A percentile compares a stretch with the other conserved stretches of the same genome.
Conservation (phyloP, 2,329 filamentous ascomycete genomes). For the Nemania diffusa region DNA sequence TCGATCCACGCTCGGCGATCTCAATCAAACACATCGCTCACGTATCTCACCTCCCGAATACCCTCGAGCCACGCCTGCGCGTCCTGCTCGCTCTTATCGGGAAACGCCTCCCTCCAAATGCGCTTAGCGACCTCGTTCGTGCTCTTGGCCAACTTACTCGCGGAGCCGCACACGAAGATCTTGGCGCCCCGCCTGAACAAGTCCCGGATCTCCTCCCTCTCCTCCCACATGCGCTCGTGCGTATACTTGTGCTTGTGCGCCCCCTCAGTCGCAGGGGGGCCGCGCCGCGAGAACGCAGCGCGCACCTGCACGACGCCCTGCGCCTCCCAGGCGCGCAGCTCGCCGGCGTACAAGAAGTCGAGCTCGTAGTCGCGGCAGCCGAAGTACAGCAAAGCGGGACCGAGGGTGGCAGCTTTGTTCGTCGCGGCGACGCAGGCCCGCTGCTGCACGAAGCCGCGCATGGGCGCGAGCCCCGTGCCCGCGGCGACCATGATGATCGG, state of each 20-base stretch:
- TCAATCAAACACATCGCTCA: slow-evolving; percentile 39
- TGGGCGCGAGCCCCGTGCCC: slow-evolving; percentile 29
- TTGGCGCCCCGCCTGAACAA: slow-evolving; percentile 24
- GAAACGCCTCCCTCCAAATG: slow-evolving; percentile 25
- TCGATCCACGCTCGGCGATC: neutral
- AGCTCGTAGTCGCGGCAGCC: slow-evolving; percentile 52
- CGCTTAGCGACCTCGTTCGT: slow-evolving; percentile 31
- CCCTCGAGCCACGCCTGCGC: slow-evolving; percentile 34
- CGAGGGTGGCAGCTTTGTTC: slow-evolving; percentile 8
- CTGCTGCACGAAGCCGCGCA: slow-evolving; percentile 35
- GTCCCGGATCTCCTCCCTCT: slow-evolving; percentile 25
- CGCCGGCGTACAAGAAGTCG: slow-evolving; percentile 69
- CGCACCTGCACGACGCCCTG: slow-evolving; percentile 69
- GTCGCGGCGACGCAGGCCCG: slow-evolving; percentile 23
- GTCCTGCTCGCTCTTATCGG: slow-evolving; percentile 34
- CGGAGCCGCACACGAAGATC: slow-evolving; percentile 34
- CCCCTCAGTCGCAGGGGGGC: neutral
- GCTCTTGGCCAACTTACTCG: slow-evolving; percentile 34
- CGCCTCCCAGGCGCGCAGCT: slow-evolving; percentile 68
- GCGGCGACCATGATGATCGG: slow-evolving; percentile 32
- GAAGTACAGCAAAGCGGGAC: slow-evolving; percentile 66
- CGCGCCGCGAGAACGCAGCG: slow-evolving; percentile 60
- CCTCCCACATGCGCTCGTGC: slow-evolving; percentile 34
- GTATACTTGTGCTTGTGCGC: slow-evolving; percentile 18
- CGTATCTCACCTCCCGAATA: slow-evolving; percentile 37